Conservation (phyloP, 2,329 filamentous ascomycete species). For the Arthrobotrys pseudoclavata region DNA sequence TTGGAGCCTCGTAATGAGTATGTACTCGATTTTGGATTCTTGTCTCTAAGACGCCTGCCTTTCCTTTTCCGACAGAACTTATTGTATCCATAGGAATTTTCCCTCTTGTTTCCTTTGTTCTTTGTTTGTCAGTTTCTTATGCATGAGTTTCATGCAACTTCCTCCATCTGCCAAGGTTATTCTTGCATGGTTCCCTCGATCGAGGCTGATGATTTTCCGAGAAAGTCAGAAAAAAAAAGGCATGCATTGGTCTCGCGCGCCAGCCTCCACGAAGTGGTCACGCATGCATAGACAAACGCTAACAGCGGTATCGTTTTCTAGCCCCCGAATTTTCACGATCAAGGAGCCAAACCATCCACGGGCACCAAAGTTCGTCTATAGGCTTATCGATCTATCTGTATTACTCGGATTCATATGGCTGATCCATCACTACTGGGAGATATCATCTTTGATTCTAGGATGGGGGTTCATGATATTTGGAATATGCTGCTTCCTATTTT, state of each 20-base stretch:
- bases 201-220: neutral
- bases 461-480: conserved; percentile 8
- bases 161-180: no score
- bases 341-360: neutral
- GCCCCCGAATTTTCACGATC: neutral
- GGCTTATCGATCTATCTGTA: conserved; percentile 11
- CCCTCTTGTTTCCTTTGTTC: neutral
- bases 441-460: conserved; percentile 2
- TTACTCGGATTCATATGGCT: neutral
- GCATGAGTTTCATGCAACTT: no score
- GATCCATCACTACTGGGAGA: conserved; percentile 3
- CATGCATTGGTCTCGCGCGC: neutral
- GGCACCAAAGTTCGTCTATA: neutral
- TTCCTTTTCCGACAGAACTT: no score
- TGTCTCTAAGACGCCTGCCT: no score
- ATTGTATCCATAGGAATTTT: no score
- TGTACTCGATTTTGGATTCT: neutral
- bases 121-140: no score
- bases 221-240: neutral
- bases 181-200: neutral
- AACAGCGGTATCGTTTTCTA: neutral
- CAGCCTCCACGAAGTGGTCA: no score
- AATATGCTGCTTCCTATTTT: neutral
- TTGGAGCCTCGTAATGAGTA: conserved; percentile 27
- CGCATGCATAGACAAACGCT: neutral